Evolutionary conservation across 306 rosid species (phyloP).

Genomic region (Gastrolobium bilobum): DNA sequence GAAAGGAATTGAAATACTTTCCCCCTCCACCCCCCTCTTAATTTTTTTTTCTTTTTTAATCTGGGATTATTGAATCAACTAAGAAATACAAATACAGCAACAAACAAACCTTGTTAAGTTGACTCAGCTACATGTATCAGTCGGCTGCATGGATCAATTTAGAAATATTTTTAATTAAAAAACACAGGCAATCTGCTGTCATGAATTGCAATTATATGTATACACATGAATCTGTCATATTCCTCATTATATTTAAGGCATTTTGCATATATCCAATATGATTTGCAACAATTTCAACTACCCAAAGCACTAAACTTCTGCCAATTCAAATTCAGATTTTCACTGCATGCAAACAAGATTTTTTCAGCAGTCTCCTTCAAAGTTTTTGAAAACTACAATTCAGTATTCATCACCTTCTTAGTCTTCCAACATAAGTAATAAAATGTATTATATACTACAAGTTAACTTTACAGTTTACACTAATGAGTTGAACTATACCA

Average conservation of each 20-base stretch:
- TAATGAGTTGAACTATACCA: neutral
- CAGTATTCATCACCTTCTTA: neutral
- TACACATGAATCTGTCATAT: neutral
- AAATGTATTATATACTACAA: neutral
- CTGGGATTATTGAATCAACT: neutral
- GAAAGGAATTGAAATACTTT: neutral
- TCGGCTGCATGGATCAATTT: neutral
- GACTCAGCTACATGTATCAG: neutral
- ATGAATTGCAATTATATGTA: conserved; percentile 5
- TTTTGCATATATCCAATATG: neutral
- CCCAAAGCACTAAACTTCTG: neutral
- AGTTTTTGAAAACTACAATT: conserved; percentile 24
- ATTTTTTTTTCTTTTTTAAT: too few relatives aligned
- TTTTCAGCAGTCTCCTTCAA: conserved; percentile 10
- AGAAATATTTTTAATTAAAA: neutral
- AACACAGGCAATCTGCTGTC: neutral
- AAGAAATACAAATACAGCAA: neutral
- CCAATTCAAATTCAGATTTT: neutral
- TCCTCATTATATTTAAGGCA: neutral
- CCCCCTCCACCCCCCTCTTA: neutral
- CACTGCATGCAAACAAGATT: neutral
- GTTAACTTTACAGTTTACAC: conserved; percentile 13
- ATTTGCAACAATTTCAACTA: neutral
- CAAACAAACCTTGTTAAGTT: neutral
- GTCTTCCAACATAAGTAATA: neutral